A percentile compares a stretch with the other conserved stretches of the same genome.
Conservation (phyloP, 495 filamentous ascomycete genomes). For the Penicillium taxi region DNA sequence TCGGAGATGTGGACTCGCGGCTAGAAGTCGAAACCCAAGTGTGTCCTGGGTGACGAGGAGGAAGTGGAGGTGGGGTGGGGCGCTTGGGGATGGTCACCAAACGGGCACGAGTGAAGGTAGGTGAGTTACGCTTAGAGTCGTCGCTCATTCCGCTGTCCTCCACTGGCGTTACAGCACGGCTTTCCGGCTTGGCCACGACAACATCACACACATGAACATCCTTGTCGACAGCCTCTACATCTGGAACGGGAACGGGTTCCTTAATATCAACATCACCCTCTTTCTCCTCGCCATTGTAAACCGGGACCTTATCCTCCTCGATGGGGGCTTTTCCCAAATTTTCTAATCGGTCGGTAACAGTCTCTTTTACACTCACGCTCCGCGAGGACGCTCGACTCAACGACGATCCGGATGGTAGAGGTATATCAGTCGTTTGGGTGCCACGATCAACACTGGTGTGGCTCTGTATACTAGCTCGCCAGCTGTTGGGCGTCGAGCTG, state of each 20-base stretch:
- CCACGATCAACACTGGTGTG: constrained; percentile 54
- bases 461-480: constrained; percentile 58
- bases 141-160: constrained; percentile 20
- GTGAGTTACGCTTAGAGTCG: constrained; percentile 35
- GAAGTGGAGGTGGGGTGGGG: constrained; percentile 57
- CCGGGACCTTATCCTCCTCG: constrained; percentile 33
- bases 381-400: constrained; percentile 39
- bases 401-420: constrained; percentile 39
- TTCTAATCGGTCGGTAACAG: too few relatives aligned
- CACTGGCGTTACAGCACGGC: constrained; percentile 43
- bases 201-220: too few relatives aligned
- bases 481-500: constrained; percentile 47
- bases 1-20: constrained; percentile 21
- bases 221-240: constrained; percentile 34
- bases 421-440: constrained; percentile 50
- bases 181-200: constrained; percentile 42
- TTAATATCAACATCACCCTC: constrained; percentile 1
- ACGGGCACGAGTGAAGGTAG: constrained; percentile 52
- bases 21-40: constrained; percentile 22
- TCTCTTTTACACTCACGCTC: constrained; percentile 33
- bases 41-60: constrained; percentile 51
- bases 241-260: too few relatives aligned
- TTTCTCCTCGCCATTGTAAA: constrained; percentile 18
- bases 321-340: too few relatives aligned
- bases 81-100: constrained; percentile 68